Evolutionary conservation across 148 eudicot genomes (phyloP).

Genomic region (Dianthus caryophyllus): DNA sequence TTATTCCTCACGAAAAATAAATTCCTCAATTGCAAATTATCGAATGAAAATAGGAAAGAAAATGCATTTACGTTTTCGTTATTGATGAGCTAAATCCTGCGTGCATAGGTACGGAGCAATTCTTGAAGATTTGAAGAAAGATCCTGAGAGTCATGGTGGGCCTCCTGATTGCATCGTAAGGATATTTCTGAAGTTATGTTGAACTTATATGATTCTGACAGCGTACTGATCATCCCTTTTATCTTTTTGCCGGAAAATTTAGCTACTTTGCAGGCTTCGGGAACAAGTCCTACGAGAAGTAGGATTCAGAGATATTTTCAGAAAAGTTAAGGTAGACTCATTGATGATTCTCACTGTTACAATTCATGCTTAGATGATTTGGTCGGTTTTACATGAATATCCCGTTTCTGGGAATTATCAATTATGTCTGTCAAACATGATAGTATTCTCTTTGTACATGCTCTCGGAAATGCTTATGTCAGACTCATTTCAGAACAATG

Average conservation of each 20-base stretch:
- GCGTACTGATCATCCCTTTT: conserved; percentile 3
- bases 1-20: neutral
- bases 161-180: conserved; percentile 96
- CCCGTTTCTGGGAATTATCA: neutral
- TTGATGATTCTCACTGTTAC: neutral
- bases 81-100: neutral
- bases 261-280: conserved; percentile 96
- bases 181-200: conserved; percentile 1
- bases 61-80: neutral
- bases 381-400: neutral
- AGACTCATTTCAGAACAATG: neutral
- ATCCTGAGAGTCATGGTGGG: conserved; percentile 97
- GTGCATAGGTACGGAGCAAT: conserved; percentile 64
- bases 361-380: neutral
- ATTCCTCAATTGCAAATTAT: no score
- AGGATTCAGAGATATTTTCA: conserved; percentile 96
- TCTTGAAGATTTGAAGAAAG: conserved; percentile 89
- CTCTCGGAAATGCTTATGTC: neutral
- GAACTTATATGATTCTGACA: neutral
- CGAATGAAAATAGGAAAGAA: neutral
- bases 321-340: conserved; percentile 77
- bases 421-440: neutral
- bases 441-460: neutral
- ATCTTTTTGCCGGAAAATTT: conserved; percentile 10
- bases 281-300: conserved; percentile 88